Base-by-base conservation (phyloP, 2,329 filamentous ascomycete species). In the Emericellopsis atlantica region DNA sequence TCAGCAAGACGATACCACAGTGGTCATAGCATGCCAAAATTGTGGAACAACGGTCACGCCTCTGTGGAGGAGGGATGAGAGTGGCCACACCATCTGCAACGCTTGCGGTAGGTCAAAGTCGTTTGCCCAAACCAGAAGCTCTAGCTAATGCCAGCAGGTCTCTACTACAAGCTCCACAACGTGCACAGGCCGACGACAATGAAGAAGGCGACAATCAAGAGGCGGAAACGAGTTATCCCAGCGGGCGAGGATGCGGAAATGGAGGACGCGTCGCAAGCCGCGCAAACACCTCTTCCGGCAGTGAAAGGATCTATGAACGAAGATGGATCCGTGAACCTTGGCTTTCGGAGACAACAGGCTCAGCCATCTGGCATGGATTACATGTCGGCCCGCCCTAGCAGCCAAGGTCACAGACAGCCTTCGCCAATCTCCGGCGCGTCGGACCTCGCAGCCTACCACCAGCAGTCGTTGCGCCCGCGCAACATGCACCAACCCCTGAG, bases 151-250 rank as follows among this genome's bases (percentile, higher is more conserved):
- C 24, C 9, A 22, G 4, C 33, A 95, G 88, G 90, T 5, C 67
- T 98, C 4, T 98, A 98, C 60, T 88, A 93, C 66, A 96, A 96
- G 61, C 77, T 98, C 3, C 92, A 98, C 57, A 89, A 89, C 41
- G 80, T 88, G 24, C 90, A 95, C 60, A 76, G 92, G 34, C 92
- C 92, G 0, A 86, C 92, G 5, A 87, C 87, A n/a, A 96, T 98
- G 92, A 98, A 96, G 62, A 96, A 95, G 60, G 84, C 87, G 4
- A 84, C 94, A 22, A 98, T 98, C 59, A 96, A 98, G 62, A 78
- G 92, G 46, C 75, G 92, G 45, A 96, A 96, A 69, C 81, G 92
- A 44, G 88, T 96, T 6, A 89, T 96, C 35, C 89, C 90, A 15
- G 87, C 84, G 15, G 66, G 76, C 22, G 66, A 72, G 38, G 70